Evolutionary conservation across 495 filamentous ascomycete genomes (phyloP).

Genomic region (Penicillium taxi): DNA sequence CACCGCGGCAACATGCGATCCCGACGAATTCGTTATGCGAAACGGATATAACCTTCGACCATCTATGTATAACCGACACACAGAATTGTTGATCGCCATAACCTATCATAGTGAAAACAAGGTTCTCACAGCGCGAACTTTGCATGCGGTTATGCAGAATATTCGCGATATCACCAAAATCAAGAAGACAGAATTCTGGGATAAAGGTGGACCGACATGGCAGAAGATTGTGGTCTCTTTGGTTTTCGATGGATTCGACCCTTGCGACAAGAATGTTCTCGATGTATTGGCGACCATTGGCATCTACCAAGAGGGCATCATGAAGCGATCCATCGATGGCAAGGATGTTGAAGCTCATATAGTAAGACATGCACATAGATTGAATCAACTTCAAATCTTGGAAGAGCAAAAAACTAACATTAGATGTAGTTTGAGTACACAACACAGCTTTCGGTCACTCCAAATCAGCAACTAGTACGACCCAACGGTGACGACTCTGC

Average conservation of each 20-base stretch:
- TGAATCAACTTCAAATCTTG: not conserved
- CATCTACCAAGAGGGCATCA: conserved; percentile 92
- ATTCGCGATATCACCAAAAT: conserved; percentile 95
- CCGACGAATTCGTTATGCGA: conserved; percentile 95
- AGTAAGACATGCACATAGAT: conserved; percentile 31
- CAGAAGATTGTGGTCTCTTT: conserved; percentile 97
- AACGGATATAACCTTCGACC: conserved; percentile 99
- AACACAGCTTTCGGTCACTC: conserved; percentile 13
- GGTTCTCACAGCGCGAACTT: conserved; percentile 76
- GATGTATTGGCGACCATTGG: conserved; percentile 93
- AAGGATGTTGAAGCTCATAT: conserved; percentile 94
- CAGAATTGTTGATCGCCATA: conserved; percentile 91
- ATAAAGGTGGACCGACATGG: conserved; percentile 95
- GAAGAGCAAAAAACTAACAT: conserved; percentile 5
- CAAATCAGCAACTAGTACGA: conserved; percentile 10
- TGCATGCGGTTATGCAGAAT: conserved; percentile 98
- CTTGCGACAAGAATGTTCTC: conserved; percentile 89
- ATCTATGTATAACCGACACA: conserved; percentile 97
- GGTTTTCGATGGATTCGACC: conserved; percentile 95
- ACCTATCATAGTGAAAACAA: conserved; percentile 99
- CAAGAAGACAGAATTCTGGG: conserved; percentile 98
- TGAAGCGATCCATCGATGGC: conserved; percentile 96
- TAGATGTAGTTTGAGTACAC: conserved; percentile 12
- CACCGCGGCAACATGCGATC: conserved; percentile 95
- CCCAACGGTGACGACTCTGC: conserved; percentile 7